Evolutionary conservation across 345 rosid species (phyloP), one percentile per base, ranked within the genome.

Genomic region (Physaria fendleri): DNA sequence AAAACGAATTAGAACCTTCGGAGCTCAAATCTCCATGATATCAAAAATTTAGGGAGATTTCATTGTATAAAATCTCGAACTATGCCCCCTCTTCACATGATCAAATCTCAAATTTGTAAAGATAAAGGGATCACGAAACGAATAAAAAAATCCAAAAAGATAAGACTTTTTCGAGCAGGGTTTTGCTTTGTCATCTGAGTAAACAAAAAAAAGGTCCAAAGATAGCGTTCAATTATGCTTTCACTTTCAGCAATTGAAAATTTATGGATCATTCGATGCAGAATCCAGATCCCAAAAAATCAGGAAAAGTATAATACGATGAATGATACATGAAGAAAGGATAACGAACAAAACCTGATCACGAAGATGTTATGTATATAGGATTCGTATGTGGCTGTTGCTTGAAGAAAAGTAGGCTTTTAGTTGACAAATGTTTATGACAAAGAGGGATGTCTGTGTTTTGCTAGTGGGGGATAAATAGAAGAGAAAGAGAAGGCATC

Each of bases 311-410:
- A 3, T 4, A 37, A 56, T n/a, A 38, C 0, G 8, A 53, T 23
- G n/a, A 3, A 28, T 41, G 59, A 62, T 18, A 37, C 16, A 0
- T 6, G 5, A 39, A 48, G 56, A 40, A 3, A 52, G 51, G 58
- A 38, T 32, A 56, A 9, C 42, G 4, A 7, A 30, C 40, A 3
- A 39, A 48, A 58, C 65, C 59, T 66, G 59, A 50, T 25, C 1
- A 49, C 17, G 44, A 29, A 22, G 54, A 8, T 21, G 39, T 5
- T 18, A n/a, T 17, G 34, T 29, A 38, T 0, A 2, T 11, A 13
- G 39, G n/a, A 28, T 10, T 38, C 16, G 4, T 32, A 3, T 33
- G 12, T 56, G 2, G 64, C 6, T 56, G 57, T 47, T 65, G 33
- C n/a, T 53, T 43, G 62, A 43, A 24, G n/a, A n/a, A n/a, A n/a